A percentile compares a stretch with the other conserved stretches of the same genome.
Evolutionary conservation across 2,329 filamentous ascomycete genomes (phyloP).

Genomic region (Penicillium oxalicum): DNA sequence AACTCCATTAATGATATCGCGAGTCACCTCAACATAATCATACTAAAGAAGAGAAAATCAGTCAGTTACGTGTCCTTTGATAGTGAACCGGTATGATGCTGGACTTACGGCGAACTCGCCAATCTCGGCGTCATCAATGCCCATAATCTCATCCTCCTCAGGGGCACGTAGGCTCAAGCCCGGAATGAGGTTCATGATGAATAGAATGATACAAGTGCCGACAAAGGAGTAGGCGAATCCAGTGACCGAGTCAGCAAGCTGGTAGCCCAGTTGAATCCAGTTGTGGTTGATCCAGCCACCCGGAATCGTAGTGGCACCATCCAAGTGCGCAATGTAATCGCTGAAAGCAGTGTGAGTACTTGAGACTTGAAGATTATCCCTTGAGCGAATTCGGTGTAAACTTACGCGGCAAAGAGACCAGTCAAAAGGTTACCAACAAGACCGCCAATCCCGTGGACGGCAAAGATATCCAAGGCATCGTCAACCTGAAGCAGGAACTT

Average conservation of each 20-base stretch:
- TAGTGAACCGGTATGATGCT: not conserved
- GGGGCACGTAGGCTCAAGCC: constrained; percentile 66
- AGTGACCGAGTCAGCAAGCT: constrained; percentile 72
- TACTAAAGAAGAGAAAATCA: constrained; percentile 45
- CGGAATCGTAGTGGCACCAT: constrained; percentile 59
- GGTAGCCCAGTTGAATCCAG: constrained; percentile 78
- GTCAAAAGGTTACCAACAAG: constrained; percentile 74
- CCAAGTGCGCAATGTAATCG: constrained; percentile 76
- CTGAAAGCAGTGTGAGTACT: constrained; percentile 28
- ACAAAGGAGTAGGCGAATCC: constrained; percentile 74
- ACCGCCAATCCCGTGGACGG: constrained; percentile 72
- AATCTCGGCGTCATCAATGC: constrained; percentile 84
- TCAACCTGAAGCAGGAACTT: constrained; percentile 78
- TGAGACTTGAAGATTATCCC: not conserved
- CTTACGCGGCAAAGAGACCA: constrained; percentile 71
- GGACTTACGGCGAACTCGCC: constrained; percentile 74
- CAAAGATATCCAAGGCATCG: constrained; percentile 83
- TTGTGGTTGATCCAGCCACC: constrained; percentile 80
- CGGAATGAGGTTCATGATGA: constrained; percentile 72
- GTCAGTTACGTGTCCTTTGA: constrained; percentile 1
- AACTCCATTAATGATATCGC: constrained; percentile 55
- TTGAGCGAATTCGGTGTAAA: constrained; percentile 5
- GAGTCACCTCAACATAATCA: constrained; percentile 79
- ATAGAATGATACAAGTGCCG: constrained; percentile 71
- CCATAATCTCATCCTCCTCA: constrained; percentile 74